A percentile compares a stretch with the other conserved stretches of the same genome.
Conservation (phyloP, 768 basidiomycete species). For the Butyriboletus loyo region DNA sequence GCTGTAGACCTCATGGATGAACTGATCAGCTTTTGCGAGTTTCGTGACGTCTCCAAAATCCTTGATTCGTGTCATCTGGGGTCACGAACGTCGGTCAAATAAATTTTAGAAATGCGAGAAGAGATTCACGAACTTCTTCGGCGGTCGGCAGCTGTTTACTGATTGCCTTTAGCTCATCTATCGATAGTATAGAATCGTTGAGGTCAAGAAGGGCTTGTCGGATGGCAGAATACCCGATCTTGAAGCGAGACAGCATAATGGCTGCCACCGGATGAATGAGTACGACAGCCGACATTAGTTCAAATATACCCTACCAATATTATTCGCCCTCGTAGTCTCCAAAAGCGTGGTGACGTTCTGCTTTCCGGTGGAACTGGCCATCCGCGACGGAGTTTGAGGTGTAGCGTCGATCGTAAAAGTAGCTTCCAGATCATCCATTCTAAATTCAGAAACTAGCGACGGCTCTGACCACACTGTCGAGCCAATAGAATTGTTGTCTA, state of each 20-base stretch:
- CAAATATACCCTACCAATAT: constrained; percentile 55
- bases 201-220: constrained; percentile 68
- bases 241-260: constrained; percentile 82
- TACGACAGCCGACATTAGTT: neutral
- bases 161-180: constrained; percentile 78
- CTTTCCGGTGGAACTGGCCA: constrained; percentile 44
- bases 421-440: constrained; percentile 68
- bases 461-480: constrained; percentile 73
- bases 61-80: constrained; percentile 59
- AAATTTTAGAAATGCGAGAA: neutral
- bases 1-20: constrained; percentile 65
- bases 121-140: constrained; percentile 59
- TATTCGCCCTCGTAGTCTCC: constrained; percentile 80
- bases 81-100: neutral
- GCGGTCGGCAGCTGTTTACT: constrained; percentile 72
- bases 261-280: constrained; percentile 38
- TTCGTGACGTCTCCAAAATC: constrained; percentile 70
- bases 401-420: constrained; percentile 63
- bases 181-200: constrained; percentile 61
- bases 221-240: constrained; percentile 61
- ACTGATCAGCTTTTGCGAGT: constrained; percentile 81
- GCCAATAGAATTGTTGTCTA: constrained; percentile 41
- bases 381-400: constrained; percentile 41
- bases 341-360: constrained; percentile 67
- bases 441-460: constrained; percentile 40